phyloP scores from a whole-genome alignment of 495 filamentous ascomycete genomes.

The Neurospora hispaniola region DNA sequence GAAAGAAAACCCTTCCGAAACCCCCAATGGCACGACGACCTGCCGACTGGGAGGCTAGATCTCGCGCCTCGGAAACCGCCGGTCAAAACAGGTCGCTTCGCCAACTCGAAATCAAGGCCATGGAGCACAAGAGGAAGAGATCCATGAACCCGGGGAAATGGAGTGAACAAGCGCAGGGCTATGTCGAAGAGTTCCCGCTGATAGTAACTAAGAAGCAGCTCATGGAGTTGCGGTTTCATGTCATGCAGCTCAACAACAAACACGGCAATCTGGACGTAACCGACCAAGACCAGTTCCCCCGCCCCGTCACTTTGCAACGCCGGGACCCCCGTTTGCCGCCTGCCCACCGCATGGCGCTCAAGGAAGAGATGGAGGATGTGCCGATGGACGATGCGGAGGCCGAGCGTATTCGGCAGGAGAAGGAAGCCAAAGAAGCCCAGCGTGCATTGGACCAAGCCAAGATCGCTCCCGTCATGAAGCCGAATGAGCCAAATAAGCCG shows the following conservation, averaged over 20 bases:
- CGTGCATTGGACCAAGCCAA: conserved; percentile 74
- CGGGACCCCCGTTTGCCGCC: conserved; percentile 72
- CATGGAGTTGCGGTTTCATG: conserved; percentile 72
- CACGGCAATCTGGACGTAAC: conserved; percentile 50
- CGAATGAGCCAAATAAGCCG: conserved; percentile 43
- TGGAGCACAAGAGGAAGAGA: background rate
- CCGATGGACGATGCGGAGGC: conserved; percentile 57
- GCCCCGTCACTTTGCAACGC: conserved; percentile 79
- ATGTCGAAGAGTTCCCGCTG: conserved; percentile 56
- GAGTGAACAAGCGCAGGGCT: conserved; percentile 42
- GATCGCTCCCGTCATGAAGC: conserved; percentile 61
- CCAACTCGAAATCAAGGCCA: background rate
- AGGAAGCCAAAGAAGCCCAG: conserved; percentile 70
- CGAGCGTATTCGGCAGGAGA: conserved; percentile 48
- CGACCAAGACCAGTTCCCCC: conserved; percentile 70
- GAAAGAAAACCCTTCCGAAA: conserved; percentile 39
- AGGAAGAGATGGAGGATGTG: conserved; percentile 40
- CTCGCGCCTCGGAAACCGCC: background rate
- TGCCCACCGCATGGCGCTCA: conserved; percentile 40
- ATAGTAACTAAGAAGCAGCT: conserved; percentile 71
- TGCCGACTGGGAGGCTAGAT: background rate
- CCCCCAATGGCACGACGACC: background rate
- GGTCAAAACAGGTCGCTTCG: background rate
- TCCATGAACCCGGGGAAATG: conserved; percentile 40
- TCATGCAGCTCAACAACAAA: conserved; percentile 55